Base-by-base conservation (phyloP, 257 asterid species). In the Ligustrum vulgare region DNA sequence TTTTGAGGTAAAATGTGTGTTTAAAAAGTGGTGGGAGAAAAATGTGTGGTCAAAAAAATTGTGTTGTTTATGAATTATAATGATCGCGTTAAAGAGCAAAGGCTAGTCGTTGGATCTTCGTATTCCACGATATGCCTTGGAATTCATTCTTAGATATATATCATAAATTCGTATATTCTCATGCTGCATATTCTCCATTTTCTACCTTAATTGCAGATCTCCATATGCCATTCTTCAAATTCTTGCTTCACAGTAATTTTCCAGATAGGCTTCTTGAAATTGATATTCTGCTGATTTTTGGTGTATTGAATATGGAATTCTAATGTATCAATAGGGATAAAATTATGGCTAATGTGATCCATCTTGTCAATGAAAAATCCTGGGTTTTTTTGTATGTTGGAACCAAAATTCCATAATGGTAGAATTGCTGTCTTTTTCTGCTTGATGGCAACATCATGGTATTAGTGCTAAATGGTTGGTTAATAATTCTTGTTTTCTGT, bases 301-400 rank as follows among this genome's bases (percentile, higher is more conserved):
- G 25, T 71, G 75, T 68, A 25, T 60, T 47, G 31, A 0, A 28
- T 28, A 0, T 28, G 31, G 31, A 16, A 15, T 16, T 16, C 22
- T 15, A 49, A 49, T 5, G 22, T 39, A 45, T 6, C 9, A 25
- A n/a, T 51, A 51, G 62, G 22, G n/a, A 18, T 18, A 16, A 18
- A 51, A 51, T 15, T 3, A 49, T 32, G 28, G 1, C 67, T 64
- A 71, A 36, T 67, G 31, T 9, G 36, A 69, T 79, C 71, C 68
- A 78, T 67, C 72, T n/a, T 8, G 72, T n/a, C 45, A 22, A 33
- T 41, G 39, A 36, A 79, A 6, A n/a, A 32, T 69, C 41, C 9
- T 69, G n/a, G 56, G 15, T 20, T 34, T n/a, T 80, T 60, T 10
- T 41, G 90, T 82, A 82, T 85, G 89, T 85, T 88, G 82, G 88